Evolutionary conservation across 2,329 filamentous ascomycete species (phyloP).

Genomic region (Ramularia endophylla): DNA sequence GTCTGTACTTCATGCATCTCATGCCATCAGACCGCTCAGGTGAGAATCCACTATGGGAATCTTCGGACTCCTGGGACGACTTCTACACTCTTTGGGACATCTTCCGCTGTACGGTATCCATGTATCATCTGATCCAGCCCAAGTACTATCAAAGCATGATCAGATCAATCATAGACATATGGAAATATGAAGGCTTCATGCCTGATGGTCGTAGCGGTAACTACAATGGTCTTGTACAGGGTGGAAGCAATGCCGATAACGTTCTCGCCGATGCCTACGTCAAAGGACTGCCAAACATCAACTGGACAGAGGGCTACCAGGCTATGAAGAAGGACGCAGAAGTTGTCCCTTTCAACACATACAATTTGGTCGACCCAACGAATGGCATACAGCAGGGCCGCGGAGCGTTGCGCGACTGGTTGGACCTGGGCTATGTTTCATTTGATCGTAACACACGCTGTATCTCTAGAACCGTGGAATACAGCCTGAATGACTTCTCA

Average conservation of each 20-base stretch:
- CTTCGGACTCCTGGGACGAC: constrained; percentile 63
- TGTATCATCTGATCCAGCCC: constrained; percentile 62
- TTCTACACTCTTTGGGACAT: constrained; percentile 63
- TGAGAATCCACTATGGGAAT: constrained; percentile 62
- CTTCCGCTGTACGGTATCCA: constrained; percentile 59
- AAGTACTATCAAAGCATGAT: constrained; percentile 59
- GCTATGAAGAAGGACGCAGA: constrained; percentile 34
- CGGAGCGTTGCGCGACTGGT: constrained; percentile 39
- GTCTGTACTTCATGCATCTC: constrained; percentile 63
- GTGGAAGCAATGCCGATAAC: constrained; percentile 32
- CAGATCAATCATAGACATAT: constrained; percentile 63
- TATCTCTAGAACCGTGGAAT: constrained; percentile 39
- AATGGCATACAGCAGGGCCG: constrained; percentile 39
- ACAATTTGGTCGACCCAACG: constrained; percentile 24
- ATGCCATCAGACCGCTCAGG: constrained; percentile 65
- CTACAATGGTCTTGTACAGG: constrained; percentile 32
- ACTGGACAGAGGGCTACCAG: constrained; percentile 30
- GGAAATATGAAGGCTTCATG: constrained; percentile 36
- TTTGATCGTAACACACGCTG: constrained; percentile 31
- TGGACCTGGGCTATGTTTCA: constrained; percentile 38
- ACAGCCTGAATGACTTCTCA: constrained; percentile 40
- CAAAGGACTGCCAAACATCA: constrained; percentile 28
- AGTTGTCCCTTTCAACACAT: constrained; percentile 26
- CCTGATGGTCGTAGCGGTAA: constrained; percentile 31
- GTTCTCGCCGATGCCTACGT: constrained; percentile 32